phyloP scores from a whole-genome alignment of 441 rosid genomes.

The Bruguiera hainesii region DNA sequence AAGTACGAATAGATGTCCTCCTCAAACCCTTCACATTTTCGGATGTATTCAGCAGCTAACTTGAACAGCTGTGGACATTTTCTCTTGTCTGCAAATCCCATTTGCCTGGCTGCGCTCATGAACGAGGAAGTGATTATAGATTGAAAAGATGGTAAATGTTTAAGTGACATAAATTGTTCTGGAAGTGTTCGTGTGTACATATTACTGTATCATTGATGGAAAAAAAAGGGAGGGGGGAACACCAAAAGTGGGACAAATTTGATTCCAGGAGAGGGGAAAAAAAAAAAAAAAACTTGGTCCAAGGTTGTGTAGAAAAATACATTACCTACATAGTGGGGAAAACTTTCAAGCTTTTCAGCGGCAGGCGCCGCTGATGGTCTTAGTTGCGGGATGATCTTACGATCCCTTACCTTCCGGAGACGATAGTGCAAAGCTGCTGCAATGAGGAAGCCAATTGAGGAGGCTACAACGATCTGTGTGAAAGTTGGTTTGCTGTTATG shows the following conservation, averaged over 20 bases:
- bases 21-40: conserved; percentile 66
- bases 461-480: conserved; percentile 57
- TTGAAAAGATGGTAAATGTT: too few relatives aligned
- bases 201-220: not conserved
- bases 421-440: conserved; percentile 55
- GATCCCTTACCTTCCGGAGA: conserved; percentile 44
- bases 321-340: conserved; percentile 94
- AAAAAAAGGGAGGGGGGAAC: not conserved
- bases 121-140: not conserved
- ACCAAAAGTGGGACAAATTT: not conserved
- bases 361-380: conserved; percentile 42
- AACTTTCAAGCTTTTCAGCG: conserved; percentile 73
- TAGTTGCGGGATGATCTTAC: conserved; percentile 65
- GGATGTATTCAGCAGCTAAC: conserved; percentile 78
- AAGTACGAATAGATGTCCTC: conserved; percentile 82
- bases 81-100: conserved; percentile 85
- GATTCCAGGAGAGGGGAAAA: too few relatives aligned
- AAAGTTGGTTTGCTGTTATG: conserved; percentile 46
- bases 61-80: conserved; percentile 84
- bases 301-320: not conserved
- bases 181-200: too few relatives aligned
- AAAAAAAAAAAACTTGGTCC: not conserved
- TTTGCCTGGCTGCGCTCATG: conserved; percentile 70
- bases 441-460: conserved; percentile 64
- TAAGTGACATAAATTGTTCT: too few relatives aligned